Percentiles rank a stretch among this genome's conserved stretches.
These are phyloP conservation scores for Dimocarpus longan DNA, from an alignment of 345 rosid species.

Conservation along the genomic window DNA sequence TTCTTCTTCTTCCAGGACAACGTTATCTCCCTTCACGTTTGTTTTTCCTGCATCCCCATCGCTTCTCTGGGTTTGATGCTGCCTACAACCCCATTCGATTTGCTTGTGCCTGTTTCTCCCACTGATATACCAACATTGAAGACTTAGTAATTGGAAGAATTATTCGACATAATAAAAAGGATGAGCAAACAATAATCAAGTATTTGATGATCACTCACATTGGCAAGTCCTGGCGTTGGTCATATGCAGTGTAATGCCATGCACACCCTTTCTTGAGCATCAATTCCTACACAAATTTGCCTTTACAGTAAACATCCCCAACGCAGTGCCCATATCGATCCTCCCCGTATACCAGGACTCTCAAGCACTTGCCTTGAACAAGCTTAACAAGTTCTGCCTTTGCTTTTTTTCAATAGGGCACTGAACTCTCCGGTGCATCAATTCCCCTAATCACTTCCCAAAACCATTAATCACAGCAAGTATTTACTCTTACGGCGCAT, in stretches of 20 bases:
- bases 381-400: conserved; percentile 59
- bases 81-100: conserved; percentile 81
- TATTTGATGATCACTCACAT: conserved; percentile 31
- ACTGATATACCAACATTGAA: conserved; percentile 31
- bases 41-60: conserved; percentile 86
- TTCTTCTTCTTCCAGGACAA: not conserved
- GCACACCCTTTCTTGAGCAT: conserved; percentile 86
- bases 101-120: conserved; percentile 78
- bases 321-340: conserved; percentile 75
- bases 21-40: conserved; percentile 47
- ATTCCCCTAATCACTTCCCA: conserved; percentile 60
- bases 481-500: not conserved
- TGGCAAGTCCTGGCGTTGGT: conserved; percentile 56
- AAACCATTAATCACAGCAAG: not conserved
- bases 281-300: conserved; percentile 68
- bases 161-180: not conserved
- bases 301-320: conserved; percentile 78
- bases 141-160: not conserved
- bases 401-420: conserved; percentile 81
- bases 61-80: conserved; percentile 67
- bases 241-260: conserved; percentile 78
- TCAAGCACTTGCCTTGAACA: conserved; percentile 66
- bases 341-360: conserved; percentile 56
- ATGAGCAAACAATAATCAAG: not conserved
- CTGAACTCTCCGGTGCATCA: conserved; percentile 79